phyloP scores from a whole-genome alignment of 2,329 filamentous ascomycete species.

The Pleurostoma richardsiae region DNA sequence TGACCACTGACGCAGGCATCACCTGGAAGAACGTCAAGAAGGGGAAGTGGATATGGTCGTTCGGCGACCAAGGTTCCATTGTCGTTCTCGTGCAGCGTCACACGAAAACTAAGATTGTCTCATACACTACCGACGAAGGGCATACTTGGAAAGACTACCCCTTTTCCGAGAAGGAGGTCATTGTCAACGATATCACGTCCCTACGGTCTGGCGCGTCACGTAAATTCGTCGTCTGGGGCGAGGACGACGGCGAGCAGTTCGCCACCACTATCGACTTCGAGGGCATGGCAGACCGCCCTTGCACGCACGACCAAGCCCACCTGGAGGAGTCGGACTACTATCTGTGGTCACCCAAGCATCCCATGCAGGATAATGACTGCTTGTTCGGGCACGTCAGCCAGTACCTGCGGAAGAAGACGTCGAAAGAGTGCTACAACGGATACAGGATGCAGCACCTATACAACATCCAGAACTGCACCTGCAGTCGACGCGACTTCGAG shows the following conservation, averaged over 20 bases:
- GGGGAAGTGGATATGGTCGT: conserved; percentile 88
- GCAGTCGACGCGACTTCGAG: conserved; percentile 83
- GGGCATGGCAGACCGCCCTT: conserved; percentile 68
- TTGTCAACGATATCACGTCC: conserved; percentile 77
- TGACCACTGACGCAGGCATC: conserved; percentile 86
- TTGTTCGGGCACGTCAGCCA: conserved; percentile 87
- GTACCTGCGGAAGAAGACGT: conserved; percentile 86
- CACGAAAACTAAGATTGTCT: conserved; percentile 59
- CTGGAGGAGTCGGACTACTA: conserved; percentile 64
- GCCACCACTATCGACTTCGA: conserved; percentile 88
- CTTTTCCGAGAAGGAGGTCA: conserved; percentile 68
- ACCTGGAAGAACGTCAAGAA: conserved; percentile 83
- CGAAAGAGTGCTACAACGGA: conserved; percentile 76
- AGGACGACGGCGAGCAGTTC: conserved; percentile 53
- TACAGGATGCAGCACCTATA: conserved; percentile 66
- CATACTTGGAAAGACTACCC: conserved; percentile 69
- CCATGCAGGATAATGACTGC: conserved; percentile 71
- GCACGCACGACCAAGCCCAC: conserved; percentile 56
- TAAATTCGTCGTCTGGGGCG: conserved; percentile 89
- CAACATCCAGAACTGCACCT: conserved; percentile 73
- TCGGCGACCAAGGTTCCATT: conserved; percentile 90
- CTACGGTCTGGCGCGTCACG: conserved; percentile 83
- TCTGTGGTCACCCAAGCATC: conserved; percentile 83
- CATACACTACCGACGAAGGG: conserved; percentile 79
- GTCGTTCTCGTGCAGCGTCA: conserved; percentile 78